Base-by-base conservation (phyloP, 2,329 filamentous ascomycete genomes). In the Arthrobotrys sinensis region DNA sequence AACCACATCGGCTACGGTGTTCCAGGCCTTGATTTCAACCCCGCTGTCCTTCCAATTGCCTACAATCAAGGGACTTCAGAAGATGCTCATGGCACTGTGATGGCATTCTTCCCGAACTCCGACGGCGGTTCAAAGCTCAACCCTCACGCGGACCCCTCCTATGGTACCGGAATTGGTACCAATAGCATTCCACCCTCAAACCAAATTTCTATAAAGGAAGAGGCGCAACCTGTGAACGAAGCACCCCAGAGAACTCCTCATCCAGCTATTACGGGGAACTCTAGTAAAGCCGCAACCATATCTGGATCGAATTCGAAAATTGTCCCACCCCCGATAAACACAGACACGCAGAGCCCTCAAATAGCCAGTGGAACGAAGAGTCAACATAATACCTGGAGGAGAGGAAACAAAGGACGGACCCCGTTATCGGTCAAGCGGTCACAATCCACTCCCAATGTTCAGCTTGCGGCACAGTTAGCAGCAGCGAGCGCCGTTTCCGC, bases 371-470 rank as follows among this genome's bases (percentile, higher is more conserved):
- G 75, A 40, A 72, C 75, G 5, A 78, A 78, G 21, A 78, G 75
- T 16, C 75, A 78, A 40, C 75, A 78, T 45, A 57, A 57, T 24
- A 78, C 75, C 19, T 78, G 75, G 75, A 78, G 75, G 45, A 67
- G 75, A 46, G 75, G 75, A 21, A 78, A 78, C 14, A 78, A 78
- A 36, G 75, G 66, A n/a, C 60, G 75, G 28, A 78, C 75, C 32
- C 75, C 67, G 10, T 32, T 78, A 10, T 79, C 81, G 40, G 81
- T 82, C 52, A 82, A 82, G 75, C 73, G 81, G 72, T 82, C 81
- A 38, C 70, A 81, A 66, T 82, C 81, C 2, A 81, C 81, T 34
- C 81, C 81, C 28, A 81, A 82, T 70, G 80, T 82, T 65, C 80
- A 81, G 60, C 80, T 81, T 45, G 80, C 78, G 62, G 80, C 80